phyloP scores from a whole-genome alignment of 1,139 yeast genomes.

The Hyphopichia buzzinii region DNA sequence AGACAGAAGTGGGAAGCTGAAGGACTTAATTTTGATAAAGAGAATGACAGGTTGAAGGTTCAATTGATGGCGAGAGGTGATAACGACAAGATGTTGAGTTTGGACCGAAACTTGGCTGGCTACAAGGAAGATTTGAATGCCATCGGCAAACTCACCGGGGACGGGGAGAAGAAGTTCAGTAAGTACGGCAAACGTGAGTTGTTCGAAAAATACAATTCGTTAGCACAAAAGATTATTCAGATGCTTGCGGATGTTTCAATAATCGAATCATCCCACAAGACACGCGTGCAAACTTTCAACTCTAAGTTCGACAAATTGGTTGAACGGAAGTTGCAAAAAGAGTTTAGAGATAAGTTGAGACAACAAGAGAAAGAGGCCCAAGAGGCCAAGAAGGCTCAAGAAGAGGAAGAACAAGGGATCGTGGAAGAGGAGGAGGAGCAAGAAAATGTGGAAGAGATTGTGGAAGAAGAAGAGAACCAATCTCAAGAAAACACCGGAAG shows the following conservation, averaged over 20 bases:
- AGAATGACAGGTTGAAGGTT: constrained; percentile 39
- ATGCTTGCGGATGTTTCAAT: constrained; percentile 31
- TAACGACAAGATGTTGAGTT: constrained; percentile 29
- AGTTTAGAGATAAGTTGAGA: constrained; percentile 32
- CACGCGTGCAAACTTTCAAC: constrained; percentile 37
- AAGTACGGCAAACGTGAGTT: constrained; percentile 29
- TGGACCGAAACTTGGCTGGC: constrained; percentile 32
- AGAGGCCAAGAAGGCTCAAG: constrained; percentile 19
- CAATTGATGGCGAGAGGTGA: constrained; percentile 30
- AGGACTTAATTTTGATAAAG: constrained; percentile 50
- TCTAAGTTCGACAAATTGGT: constrained; percentile 30
- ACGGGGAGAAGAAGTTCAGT: constrained; percentile 25
- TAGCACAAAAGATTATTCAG: constrained; percentile 31
- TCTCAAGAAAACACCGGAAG: background rate
- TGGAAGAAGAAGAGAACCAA: background rate
- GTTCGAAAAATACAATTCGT: constrained; percentile 31
- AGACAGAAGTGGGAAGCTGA: constrained; percentile 39
- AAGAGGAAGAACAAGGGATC: constrained; percentile 13
- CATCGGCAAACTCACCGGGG: constrained; percentile 26
- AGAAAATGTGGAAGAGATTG: constrained; percentile 5
- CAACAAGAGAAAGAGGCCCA: constrained; percentile 19
- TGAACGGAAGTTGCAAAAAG: constrained; percentile 37
- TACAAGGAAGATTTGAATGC: constrained; percentile 34
- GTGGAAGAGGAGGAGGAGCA: constrained; percentile 12
- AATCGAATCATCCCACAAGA: constrained; percentile 39